phyloP scores from a whole-genome alignment of 2,329 filamentous ascomycete genomes.

The Beauveria varroae region DNA sequence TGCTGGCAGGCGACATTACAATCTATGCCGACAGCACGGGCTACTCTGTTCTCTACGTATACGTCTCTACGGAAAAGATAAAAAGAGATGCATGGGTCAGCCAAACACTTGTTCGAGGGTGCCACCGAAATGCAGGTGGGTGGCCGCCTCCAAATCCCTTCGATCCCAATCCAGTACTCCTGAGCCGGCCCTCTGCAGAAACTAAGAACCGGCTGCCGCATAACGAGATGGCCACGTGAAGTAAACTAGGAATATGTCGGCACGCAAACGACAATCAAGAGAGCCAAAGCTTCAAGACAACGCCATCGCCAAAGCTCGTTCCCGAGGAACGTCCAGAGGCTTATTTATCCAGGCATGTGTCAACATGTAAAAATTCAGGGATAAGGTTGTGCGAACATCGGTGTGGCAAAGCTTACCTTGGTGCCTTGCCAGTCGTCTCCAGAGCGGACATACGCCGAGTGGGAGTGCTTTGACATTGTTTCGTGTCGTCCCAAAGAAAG shows the following conservation, averaged over 20 bases:
- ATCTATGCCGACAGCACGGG: too few relatives aligned
- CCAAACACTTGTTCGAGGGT: neutral
- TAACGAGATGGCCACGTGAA: conserved; percentile 5
- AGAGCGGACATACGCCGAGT: neutral
- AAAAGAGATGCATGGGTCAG: neutral
- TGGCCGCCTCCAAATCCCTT: neutral
- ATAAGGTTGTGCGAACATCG: neutral
- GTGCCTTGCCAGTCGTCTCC: neutral
- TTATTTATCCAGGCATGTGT: neutral
- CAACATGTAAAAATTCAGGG: neutral
- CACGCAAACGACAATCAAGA: neutral
- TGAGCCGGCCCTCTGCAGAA: neutral
- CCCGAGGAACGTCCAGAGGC: neutral
- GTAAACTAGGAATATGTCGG: neutral
- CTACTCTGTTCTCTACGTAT: too few relatives aligned
- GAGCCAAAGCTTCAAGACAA: neutral
- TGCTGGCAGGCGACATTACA: neutral
- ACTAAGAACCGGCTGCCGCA: neutral
- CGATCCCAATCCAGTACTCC: neutral
- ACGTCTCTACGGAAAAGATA: neutral
- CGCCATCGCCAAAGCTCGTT: neutral
- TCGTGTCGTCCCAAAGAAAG: conserved; percentile 1
- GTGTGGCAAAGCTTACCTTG: conserved; percentile 4
- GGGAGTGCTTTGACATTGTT: conserved; percentile 7
- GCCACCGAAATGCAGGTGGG: neutral